Base-by-base conservation (phyloP, 2,329 filamentous ascomycete genomes). In the Arthrocladium fulminans region DNA sequence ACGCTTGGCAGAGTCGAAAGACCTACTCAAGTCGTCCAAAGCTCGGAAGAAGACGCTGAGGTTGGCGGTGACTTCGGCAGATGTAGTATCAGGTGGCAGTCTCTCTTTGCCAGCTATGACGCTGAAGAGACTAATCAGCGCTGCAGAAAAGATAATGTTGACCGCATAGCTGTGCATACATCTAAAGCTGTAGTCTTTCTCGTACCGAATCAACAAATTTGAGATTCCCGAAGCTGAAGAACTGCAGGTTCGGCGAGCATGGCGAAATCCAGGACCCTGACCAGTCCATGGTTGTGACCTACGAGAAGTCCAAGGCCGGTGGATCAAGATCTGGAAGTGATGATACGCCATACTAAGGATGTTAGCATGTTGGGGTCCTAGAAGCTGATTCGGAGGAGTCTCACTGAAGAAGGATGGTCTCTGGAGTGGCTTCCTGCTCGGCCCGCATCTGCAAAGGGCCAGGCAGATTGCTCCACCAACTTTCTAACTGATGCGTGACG, bases 301-400 rank as follows among this genome's bases (percentile, higher is more conserved):
- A 4, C 45, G 29, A 17, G 45, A 35, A 19, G 45, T 47, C 45
- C 45, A 47, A 13, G 34, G 45, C 12, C 45, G 30, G 20, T 47
- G 45, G 9, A 47, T 38, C 9, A 47, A 23, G 13, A 47, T 47
- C 34, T 47, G 45, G 32, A 47, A 38, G 15, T 47, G 45, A 20
- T 47, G 19, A 19, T 47, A 47, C 13, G 35, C 30, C 29, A 47
- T 38, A 24, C 42, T 45, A 20, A 5, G 15, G n/a, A 29, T 7
- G 19, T 42, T 13, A 23, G 19, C 23, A 20, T 24, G 12, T 19
- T 8, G 10, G 5, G 20, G n/a, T n/a, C 20, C 7, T 29, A 29
- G 27, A 13, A 7, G 27, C 7, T 13, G 7, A 7, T 29, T 29
- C 22, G 15, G 13, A 12, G 19, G 12, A 9, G n/a, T 9, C 42